These are phyloP conservation scores for Trichosanthes cucumerina DNA, from an alignment of 306 rosid species.

Conservation along the genomic window DNA sequence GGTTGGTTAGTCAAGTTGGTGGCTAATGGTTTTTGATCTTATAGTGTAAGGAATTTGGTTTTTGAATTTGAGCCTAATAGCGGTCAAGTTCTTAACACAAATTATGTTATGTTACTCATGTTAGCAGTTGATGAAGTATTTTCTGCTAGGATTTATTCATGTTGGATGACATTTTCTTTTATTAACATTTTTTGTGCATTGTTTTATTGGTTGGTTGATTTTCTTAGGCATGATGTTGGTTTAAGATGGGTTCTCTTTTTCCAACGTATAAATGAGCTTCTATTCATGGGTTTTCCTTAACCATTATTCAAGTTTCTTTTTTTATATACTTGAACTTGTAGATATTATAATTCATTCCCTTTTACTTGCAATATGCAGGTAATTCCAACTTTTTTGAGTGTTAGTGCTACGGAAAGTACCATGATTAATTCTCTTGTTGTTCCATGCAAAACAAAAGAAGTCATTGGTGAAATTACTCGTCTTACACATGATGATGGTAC, in stretches of 20 bases:
- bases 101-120: not conserved
- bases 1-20: not conserved
- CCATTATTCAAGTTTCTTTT: not conserved
- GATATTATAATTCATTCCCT: constrained; percentile 1
- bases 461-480: constrained; percentile 87
- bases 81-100: not conserved
- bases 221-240: constrained; percentile 62
- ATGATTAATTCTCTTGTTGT: constrained; percentile 94
- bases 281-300: constrained; percentile 48
- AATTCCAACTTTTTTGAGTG: constrained; percentile 82
- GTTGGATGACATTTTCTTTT: not conserved
- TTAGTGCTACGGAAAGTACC: constrained; percentile 76
- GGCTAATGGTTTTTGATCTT: not conserved
- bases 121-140: not conserved
- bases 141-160: not conserved
- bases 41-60: not conserved
- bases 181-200: not conserved
- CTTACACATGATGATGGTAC: constrained; percentile 87
- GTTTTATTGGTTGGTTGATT: not conserved
- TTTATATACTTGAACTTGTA: not conserved
- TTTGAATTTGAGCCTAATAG: not conserved
- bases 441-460: constrained; percentile 97
- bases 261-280: constrained; percentile 96
- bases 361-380: constrained; percentile 36
- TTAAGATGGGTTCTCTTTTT: constrained; percentile 97